Evolutionary conservation across 805 yeast genomes (phyloP).

Genomic region (Saccharomycopsis schoenii): DNA sequence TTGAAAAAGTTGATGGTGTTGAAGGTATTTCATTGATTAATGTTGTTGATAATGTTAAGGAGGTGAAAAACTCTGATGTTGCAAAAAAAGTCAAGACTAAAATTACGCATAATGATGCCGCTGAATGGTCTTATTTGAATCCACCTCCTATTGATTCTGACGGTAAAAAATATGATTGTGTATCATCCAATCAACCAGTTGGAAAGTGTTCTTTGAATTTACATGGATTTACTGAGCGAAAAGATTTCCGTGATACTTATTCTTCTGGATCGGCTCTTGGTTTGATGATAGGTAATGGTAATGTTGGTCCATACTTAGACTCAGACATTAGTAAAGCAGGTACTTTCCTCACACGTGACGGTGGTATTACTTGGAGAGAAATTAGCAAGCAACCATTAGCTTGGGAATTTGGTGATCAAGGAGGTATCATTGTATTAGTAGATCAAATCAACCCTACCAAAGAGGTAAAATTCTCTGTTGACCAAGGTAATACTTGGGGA

Average conservation of each 20-base stretch:
- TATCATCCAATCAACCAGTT: conserved; percentile 32
- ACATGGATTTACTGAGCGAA: conserved; percentile 85
- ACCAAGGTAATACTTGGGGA: conserved; percentile 73
- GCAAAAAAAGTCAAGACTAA: conserved; percentile 55
- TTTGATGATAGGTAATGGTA: conserved; percentile 84
- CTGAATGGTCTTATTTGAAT: conserved; percentile 62
- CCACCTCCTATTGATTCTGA: conserved; percentile 63
- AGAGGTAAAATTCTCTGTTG: conserved; percentile 52
- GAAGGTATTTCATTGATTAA: conserved; percentile 82
- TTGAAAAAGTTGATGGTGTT: conserved; percentile 68
- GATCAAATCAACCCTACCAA: conserved; percentile 50
- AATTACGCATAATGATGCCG: conserved; percentile 87
- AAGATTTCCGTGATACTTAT: conserved; percentile 72
- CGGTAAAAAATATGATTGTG: conserved; percentile 49
- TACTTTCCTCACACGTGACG: conserved; percentile 80
- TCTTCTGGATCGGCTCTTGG: conserved; percentile 90
- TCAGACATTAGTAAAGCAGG: conserved; percentile 39
- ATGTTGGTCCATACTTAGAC: conserved; percentile 59
- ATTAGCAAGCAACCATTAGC: conserved; percentile 60
- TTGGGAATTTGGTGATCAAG: conserved; percentile 98
- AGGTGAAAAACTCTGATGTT: conserved; percentile 28
- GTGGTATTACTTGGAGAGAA: conserved; percentile 83
- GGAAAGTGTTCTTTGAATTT: conserved; percentile 69
- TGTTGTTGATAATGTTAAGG: conserved; percentile 46
- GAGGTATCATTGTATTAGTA: conserved; percentile 72